These are phyloP conservation scores for Insectozyma bohioensis DNA, from an alignment of 1,139 yeast species.

Conservation along the genomic window DNA sequence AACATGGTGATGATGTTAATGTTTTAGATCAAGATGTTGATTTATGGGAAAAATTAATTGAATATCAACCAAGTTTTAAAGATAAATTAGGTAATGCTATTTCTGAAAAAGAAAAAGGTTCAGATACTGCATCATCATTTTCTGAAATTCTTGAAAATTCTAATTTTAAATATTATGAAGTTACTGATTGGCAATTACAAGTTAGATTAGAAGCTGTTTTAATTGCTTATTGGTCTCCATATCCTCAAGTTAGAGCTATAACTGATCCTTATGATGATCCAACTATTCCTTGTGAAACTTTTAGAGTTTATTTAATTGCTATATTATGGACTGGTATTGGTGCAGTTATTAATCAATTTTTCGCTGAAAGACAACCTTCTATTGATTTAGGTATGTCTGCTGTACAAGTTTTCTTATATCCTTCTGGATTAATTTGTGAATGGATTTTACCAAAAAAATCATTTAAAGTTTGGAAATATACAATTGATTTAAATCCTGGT, in stretches of 20 bases:
- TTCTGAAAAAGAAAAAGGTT: slow-evolving; percentile 17
- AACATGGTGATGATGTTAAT: slow-evolving; percentile 22
- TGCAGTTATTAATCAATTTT: slow-evolving; percentile 58
- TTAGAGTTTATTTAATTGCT: slow-evolving; percentile 55
- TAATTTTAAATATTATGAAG: slow-evolving; percentile 1
- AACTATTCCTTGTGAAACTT: slow-evolving; percentile 50
- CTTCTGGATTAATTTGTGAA: slow-evolving; percentile 20
- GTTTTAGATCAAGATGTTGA: slow-evolving; percentile 13
- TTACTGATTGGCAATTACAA: slow-evolving; percentile 28
- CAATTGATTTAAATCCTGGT: slow-evolving; percentile 25
- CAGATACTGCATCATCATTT: slow-evolving; percentile 10
- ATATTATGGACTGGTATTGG: slow-evolving; percentile 65
- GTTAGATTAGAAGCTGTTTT: slow-evolving; percentile 45
- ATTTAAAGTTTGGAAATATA: slow-evolving; percentile 12
- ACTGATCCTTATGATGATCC: slow-evolving; percentile 56
- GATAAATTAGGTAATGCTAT: slow-evolving; percentile 23
- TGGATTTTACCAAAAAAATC: slow-evolving; percentile 21
- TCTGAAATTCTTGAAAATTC: slow-evolving; percentile 34
- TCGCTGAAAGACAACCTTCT: slow-evolving; percentile 55
- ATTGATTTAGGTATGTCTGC: slow-evolving; percentile 44
- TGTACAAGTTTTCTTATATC: slow-evolving; percentile 25
- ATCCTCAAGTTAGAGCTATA: slow-evolving; percentile 64
- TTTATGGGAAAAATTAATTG: slow-evolving; percentile 6
- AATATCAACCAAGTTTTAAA: neutral
- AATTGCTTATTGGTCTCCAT: slow-evolving; percentile 56